These are phyloP conservation scores for Cyclotella sp. DNA, from an alignment of 108 stramenopile genomes.

Conservation along the genomic window DNA sequence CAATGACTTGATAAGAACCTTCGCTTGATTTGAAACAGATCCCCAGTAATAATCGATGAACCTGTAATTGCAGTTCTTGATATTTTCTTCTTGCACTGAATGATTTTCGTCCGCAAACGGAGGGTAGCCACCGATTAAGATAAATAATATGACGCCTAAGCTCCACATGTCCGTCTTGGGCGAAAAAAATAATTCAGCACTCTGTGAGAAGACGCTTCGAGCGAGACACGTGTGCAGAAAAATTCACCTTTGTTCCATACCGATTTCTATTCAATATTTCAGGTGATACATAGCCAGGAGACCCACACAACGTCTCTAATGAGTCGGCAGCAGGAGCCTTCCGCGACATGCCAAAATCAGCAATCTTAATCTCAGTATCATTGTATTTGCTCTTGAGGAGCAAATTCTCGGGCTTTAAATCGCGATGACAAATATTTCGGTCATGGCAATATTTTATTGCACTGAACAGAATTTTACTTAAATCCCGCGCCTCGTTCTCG, in stretches of 20 bases:
- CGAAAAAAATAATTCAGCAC: too few relatives aligned
- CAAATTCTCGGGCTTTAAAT: slow-evolving; percentile 93
- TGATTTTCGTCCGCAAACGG: slow-evolving; percentile 81
- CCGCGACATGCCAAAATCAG: slow-evolving; percentile 84
- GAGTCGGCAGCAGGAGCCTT: slow-evolving; percentile 24
- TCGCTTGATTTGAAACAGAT: slow-evolving; percentile 57
- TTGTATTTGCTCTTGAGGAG: slow-evolving; percentile 58
- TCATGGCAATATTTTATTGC: slow-evolving; percentile 88
- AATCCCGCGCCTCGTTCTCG: slow-evolving; percentile 83
- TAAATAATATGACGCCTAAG: slow-evolving; percentile 90
- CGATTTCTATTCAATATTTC: slow-evolving; percentile 19
- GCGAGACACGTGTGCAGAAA: too few relatives aligned
- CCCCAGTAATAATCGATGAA: slow-evolving; percentile 76
- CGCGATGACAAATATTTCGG: slow-evolving; percentile 83
- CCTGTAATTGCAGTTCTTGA: slow-evolving; percentile 61
- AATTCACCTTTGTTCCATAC: slow-evolving; percentile 8
- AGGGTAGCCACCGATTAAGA: slow-evolving; percentile 90
- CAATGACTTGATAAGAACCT: slow-evolving; percentile 66
- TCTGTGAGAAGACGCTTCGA: too few relatives aligned
- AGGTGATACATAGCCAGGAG: slow-evolving; percentile 36
- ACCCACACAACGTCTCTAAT: slow-evolving; percentile 57
- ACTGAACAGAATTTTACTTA: slow-evolving; percentile 70
- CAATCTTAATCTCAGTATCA: slow-evolving; percentile 72
- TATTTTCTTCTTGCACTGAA: slow-evolving; percentile 48
- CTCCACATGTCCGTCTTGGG: slow-evolving; percentile 64